phyloP scores from a whole-genome alignment of 1,284 basidiomycete genomes.

The Naganishia sp. region DNA sequence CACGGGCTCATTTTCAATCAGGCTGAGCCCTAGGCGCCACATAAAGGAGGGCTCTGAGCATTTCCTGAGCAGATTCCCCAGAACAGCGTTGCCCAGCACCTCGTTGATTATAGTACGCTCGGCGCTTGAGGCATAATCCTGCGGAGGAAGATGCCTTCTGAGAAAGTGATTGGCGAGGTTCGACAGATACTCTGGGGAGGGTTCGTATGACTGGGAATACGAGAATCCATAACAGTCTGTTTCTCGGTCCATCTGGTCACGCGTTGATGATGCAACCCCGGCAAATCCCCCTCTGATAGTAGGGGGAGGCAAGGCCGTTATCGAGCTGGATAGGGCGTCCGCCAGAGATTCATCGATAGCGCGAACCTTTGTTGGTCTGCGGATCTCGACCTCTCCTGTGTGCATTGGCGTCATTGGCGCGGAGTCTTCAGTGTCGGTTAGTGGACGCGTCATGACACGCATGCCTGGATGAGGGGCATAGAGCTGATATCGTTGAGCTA shows the following conservation, averaged over 20 bases:
- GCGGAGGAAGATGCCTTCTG: slow-evolving; percentile 43
- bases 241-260: background rate
- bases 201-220: slow-evolving; percentile 19
- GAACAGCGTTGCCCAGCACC: slow-evolving; percentile 52
- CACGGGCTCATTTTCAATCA: slow-evolving; percentile 34
- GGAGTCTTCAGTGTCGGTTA: background rate
- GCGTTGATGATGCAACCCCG: background rate
- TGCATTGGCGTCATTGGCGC: background rate
- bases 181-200: slow-evolving; percentile 50
- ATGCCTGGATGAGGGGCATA: slow-evolving; percentile 21
- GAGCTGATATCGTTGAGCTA: slow-evolving; percentile 4
- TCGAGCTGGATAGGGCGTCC: slow-evolving; percentile 22
- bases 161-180: slow-evolving; percentile 51
- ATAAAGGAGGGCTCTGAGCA: slow-evolving; percentile 54
- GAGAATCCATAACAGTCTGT: background rate
- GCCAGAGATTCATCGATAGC: slow-evolving; percentile 15
- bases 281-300: background rate
- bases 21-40: slow-evolving; percentile 39
- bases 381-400: no score
- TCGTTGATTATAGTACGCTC: slow-evolving; percentile 53
- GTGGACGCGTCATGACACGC: background rate
- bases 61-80: slow-evolving; percentile 46
- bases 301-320: background rate
- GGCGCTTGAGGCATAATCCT: slow-evolving; percentile 47
- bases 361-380: no score